Evolutionary conservation across 345 rosid species (phyloP).

Genomic region (Tarenaya hassleriana): DNA sequence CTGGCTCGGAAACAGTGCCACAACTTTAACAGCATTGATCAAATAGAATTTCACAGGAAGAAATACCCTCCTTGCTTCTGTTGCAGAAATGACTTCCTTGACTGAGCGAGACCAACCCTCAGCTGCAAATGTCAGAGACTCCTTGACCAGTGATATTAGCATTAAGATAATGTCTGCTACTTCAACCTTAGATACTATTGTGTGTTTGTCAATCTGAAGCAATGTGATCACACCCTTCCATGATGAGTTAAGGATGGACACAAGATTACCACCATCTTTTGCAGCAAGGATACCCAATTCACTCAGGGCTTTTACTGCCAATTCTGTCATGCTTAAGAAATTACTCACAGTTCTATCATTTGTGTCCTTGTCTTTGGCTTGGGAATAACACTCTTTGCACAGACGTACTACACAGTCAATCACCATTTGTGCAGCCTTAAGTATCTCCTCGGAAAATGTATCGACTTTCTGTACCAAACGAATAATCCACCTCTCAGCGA

Average conservation of each 20-base stretch:
- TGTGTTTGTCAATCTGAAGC: slow-evolving; percentile 65
- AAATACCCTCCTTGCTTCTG: slow-evolving; percentile 78
- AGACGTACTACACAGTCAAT: slow-evolving; percentile 53
- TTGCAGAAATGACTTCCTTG: slow-evolving; percentile 51
- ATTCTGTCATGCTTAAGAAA: slow-evolving; percentile 39
- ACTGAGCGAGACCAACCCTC: slow-evolving; percentile 57
- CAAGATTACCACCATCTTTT: slow-evolving; percentile 76
- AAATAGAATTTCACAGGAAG: slow-evolving; percentile 89
- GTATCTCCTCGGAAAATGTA: slow-evolving; percentile 46
- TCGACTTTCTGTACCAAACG: slow-evolving; percentile 45
- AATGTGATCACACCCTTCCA: slow-evolving; percentile 90
- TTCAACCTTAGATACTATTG: slow-evolving; percentile 34
- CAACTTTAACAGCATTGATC: slow-evolving; percentile 68
- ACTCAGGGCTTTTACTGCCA: slow-evolving; percentile 47
- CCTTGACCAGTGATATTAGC: slow-evolving; percentile 54
- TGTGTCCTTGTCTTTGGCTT: slow-evolving; percentile 33
- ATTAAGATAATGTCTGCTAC: slow-evolving; percentile 59
- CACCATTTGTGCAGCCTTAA: slow-evolving; percentile 52
- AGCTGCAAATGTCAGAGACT: slow-evolving; percentile 60
- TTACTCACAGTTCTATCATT: slow-evolving; percentile 32
- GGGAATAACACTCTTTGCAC: slow-evolving; percentile 48
- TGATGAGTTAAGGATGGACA: slow-evolving; percentile 72
- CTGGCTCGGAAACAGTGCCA: slow-evolving; percentile 59
- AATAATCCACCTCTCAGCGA: slow-evolving; percentile 5
- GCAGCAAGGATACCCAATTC: slow-evolving; percentile 75